Evolutionary conservation across 1,284 basidiomycete genomes (phyloP), one percentile per base, ranked within the genome.

Genomic region (Sanghuangporus sanghuang): DNA sequence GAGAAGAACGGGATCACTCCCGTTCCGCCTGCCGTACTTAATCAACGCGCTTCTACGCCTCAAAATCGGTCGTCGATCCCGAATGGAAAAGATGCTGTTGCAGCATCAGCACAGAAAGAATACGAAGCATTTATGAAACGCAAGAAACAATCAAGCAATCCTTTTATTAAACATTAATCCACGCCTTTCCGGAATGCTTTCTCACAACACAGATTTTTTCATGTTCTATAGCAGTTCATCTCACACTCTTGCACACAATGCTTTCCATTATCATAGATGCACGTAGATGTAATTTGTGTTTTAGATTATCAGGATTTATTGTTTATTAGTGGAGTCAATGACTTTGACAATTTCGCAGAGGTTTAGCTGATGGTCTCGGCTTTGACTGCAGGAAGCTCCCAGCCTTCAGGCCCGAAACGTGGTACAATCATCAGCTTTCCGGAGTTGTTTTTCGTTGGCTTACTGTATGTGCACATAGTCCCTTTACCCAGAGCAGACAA

Each of bases 381-480:
- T 73, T 85, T 88, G 49, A 95, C 79, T 4, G 90, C 81, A 46
- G 94, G 93, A 60, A 97, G 75, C 73, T 96, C 92, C 84, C 95
- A 93, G 21, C 86, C 86, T 39, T 88, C 84, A 54, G 88, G 87
- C 14, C 92, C 92, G 73, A 95, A 96, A 66, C 84, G 86, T 0
- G 95, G 95, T 48, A 89, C 85, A 9, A 90, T 85, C 80, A 93
- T 86, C 64, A 82, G 72, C 11, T 80, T 75, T 7, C 88, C 87
- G 0, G 80, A 75, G 46, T 82, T 86, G 61, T 89, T 86, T 75
- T 89, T 91, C 36, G 86, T 73, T 0, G 94, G 91, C 74, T 95
- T 96, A 4, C 90, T 93, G 73, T 93, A 98, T 0, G 88, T 90
- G 75, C 96, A 98, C 57, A 98, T 76, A 0, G 87, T 81, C 55